Evolutionary conservation across 352 stramenopile genomes (phyloP), one percentile per base, ranked within the genome.

Genomic region (Globisporangium splendens): DNA sequence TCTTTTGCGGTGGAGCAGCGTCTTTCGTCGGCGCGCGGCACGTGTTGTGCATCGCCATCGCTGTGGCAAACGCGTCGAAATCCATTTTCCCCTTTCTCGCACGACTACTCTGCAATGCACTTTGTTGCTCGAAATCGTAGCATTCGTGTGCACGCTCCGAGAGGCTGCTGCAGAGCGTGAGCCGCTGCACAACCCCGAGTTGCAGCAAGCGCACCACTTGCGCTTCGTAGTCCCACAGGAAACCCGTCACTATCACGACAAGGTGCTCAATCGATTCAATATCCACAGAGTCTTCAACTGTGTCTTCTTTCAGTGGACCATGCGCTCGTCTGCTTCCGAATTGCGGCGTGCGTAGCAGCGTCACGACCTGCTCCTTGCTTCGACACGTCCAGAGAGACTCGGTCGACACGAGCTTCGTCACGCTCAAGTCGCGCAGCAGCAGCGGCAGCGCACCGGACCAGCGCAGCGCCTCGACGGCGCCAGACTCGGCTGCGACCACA

Each of bases 91-190:
- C 28, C 28, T 8, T 35, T 35, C 7, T 38, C 22, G 54, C 62
- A 59, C 12, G 38, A 18, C 2, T 46, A 58, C 39, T 68, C 1
- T 59, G 59, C 24, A 61, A 21, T 11, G 44, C 41, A 2, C 58
- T 54, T 10, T 66, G 63, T 21, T 62, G 63, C 21, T 62, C 59
- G 47, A 87, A 83, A 61, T 88, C 75, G 48, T 69, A 86, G 61
- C 81, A 91, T 63, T 88, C 77, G 59, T 91, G 81, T 0, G 81
- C 76, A 11, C 70, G 65, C 66, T 91, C 81, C 28, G 81, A 89
- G 17, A 91, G 65, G 35, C 69, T 84, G 66, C 78, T 87, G 63
- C 72, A 86, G 33, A 91, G 49, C n/a, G 71, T 79, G 13, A 91
- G 58, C 0, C 64, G 71, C 17, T 53, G 66, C 7, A 82, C 50